Evolutionary conservation across 2,329 filamentous ascomycete species (phyloP), one percentile per base, ranked within the genome.

Genomic region (Zymoseptoria ardabiliae): DNA sequence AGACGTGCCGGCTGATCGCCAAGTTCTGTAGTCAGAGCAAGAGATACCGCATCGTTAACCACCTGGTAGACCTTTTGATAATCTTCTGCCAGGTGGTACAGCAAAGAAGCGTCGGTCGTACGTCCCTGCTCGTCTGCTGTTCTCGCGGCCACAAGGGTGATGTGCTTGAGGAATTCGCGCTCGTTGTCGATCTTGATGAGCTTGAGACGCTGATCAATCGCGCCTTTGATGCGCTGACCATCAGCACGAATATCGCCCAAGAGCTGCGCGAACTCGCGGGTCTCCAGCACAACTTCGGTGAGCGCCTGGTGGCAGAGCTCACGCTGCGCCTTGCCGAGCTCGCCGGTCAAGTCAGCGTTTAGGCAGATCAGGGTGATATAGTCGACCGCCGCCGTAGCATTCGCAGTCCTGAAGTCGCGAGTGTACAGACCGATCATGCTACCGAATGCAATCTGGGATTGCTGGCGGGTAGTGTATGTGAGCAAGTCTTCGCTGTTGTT

Each of bases 401-500:
- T 87, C 20, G 91, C 92, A 28, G 91, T 90, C 56, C 94, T 88
- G 83, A 99, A 99, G 74, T 97, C 92, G 57, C 89, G 85, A 4
- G 95, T 99, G 78, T 99, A 99, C 73, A 94, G 91, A 49, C 93
- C 95, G 62, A 97, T 81, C 80, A 97, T 90, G 60, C 89, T 88
- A 51, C 90, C 92, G 76, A 97, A 97, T 79, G 94, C 96, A 75
- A 99, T 87, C 73, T 97, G 91, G 4, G 91, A 82, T 63, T 85
- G 80, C 64, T 84, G 82, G 66, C 86, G 84, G 69, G 82, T 88
- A 66, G 85, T 90, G 74, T 85, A 83, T 9, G 81, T 82, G 54
- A 87, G 71, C 22, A 84, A 76, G 68, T 95, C 89, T 70, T 88
- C 85, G 9, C 85, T 85, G 7, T 84, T 83, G 67, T 85, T 83